phyloP scores from a whole-genome alignment of 2,329 filamentous ascomycete genomes.

The Ascochyta koolunga region DNA sequence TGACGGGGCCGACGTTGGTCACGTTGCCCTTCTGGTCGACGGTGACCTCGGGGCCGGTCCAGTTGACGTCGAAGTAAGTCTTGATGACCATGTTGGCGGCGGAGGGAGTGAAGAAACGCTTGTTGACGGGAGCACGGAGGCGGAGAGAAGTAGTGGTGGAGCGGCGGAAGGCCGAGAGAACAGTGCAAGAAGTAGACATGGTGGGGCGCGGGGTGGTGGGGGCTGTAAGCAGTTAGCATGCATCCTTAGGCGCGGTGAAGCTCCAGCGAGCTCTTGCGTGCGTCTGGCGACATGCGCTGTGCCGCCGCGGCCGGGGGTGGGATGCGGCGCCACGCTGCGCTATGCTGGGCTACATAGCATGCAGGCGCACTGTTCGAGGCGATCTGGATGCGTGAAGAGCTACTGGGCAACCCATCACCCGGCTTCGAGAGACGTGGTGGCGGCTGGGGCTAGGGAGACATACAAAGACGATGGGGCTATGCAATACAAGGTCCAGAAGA shows the following conservation, averaged over 20 bases:
- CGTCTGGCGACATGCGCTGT: constrained; percentile 4
- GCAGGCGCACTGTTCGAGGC: constrained; percentile 7
- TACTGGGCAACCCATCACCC: constrained; percentile 17
- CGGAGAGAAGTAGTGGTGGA: constrained; percentile 24
- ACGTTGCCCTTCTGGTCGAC: constrained; percentile 62
- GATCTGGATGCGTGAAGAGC: background rate
- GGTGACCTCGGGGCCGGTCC: constrained; percentile 74
- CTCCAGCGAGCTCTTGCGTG: constrained; percentile 10
- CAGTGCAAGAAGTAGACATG: constrained; percentile 40
- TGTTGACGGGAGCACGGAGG: constrained; percentile 48
- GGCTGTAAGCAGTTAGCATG: constrained; percentile 24
- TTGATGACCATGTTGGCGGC: constrained; percentile 76
- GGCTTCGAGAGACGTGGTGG: constrained; percentile 2
- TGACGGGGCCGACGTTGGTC: constrained; percentile 52
- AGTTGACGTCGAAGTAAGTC: constrained; percentile 75
- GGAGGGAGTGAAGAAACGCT: constrained; percentile 66
- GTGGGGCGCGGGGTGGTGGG: constrained; percentile 28
- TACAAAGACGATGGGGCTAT: constrained; percentile 39
- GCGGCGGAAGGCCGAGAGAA: constrained; percentile 44
- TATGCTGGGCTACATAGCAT: background rate
- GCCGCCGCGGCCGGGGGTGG: constrained; percentile 1
- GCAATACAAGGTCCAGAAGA: constrained; percentile 32
- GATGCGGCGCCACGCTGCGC: background rate
- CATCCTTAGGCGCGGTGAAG: constrained; percentile 14
- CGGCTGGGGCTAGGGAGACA: constrained; percentile 18